These are phyloP conservation scores for Geotrichum klebahnii DNA, from an alignment of 1,139 yeast genomes.

Conservation along the genomic window DNA sequence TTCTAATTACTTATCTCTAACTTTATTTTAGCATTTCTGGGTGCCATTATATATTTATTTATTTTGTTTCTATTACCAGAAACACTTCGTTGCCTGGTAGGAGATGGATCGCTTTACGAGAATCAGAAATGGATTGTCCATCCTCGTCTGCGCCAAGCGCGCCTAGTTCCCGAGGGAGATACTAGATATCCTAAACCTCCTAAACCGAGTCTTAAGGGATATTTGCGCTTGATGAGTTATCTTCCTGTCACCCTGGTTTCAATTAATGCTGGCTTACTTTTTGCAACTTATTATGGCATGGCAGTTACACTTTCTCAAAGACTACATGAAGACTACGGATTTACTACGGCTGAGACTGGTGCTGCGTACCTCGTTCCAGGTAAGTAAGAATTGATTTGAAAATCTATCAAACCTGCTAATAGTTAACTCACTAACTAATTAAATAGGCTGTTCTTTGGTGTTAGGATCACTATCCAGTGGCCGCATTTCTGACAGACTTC, in stretches of 20 bases:
- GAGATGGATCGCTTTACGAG: constrained; percentile 44
- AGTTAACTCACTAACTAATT: too few relatives aligned
- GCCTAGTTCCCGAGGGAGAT: constrained; percentile 30
- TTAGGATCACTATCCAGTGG: constrained; percentile 53
- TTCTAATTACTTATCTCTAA: constrained; percentile 53
- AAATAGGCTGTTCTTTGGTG: constrained; percentile 39
- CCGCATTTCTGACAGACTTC: constrained; percentile 45
- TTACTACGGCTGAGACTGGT: constrained; percentile 42
- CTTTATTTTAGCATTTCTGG: constrained; percentile 61
- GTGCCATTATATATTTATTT: constrained; percentile 51
- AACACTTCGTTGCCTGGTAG: constrained; percentile 56
- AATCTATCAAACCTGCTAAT: too few relatives aligned
- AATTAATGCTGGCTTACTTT: constrained; percentile 49
- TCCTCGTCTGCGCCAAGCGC: constrained; percentile 34
- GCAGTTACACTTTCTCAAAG: constrained; percentile 50
- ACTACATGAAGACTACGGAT: constrained; percentile 43
- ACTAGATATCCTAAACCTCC: constrained; percentile 47
- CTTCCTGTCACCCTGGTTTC: constrained; percentile 50
- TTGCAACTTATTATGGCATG: constrained; percentile 55
- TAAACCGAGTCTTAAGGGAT: constrained; percentile 44
- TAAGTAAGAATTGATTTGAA: too few relatives aligned
- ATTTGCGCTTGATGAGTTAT: constrained; percentile 42
- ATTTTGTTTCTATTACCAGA: constrained; percentile 69
- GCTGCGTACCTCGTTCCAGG: constrained; percentile 56
- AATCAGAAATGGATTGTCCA: constrained; percentile 38